Conservation (phyloP, 1,284 basidiomycete genomes). For the Cutaneotrichosporon sp. region DNA sequence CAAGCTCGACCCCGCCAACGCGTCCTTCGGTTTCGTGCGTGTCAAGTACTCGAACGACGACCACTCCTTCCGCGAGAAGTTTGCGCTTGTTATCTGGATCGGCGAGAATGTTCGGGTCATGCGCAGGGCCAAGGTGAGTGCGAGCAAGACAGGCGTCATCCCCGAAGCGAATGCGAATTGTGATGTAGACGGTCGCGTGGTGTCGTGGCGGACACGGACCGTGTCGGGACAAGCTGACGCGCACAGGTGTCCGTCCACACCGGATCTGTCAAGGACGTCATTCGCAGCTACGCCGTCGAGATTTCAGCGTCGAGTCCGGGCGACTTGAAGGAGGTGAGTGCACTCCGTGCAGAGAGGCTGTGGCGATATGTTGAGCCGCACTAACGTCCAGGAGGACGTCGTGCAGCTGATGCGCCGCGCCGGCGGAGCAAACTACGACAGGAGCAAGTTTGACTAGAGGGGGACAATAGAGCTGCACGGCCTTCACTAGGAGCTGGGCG, state of each 20-base stretch:
- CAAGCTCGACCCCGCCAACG: conserved; percentile 65
- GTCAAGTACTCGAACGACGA: conserved; percentile 69
- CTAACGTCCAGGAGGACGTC: conserved; percentile 32
- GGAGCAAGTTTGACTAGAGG: conserved; percentile 45
- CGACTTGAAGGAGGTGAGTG: conserved; percentile 67
- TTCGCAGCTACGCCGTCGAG: conserved; percentile 77
- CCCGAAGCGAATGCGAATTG: too few species aligned
- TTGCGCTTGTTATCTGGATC: conserved; percentile 85
- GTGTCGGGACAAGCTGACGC: background rate
- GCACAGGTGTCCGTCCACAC: conserved; percentile 85
- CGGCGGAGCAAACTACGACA: conserved; percentile 48
- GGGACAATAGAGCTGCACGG: background rate
- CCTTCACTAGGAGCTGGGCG: background rate
- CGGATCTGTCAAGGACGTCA: conserved; percentile 73
- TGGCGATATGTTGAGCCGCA: too few species aligned
- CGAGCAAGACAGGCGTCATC: too few species aligned
- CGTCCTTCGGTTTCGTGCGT: conserved; percentile 75
- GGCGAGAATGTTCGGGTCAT: conserved; percentile 78
- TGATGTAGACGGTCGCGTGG: background rate
- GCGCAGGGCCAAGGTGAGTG: conserved; percentile 77
- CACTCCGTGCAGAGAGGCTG: too few species aligned
- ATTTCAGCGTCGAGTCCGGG: conserved; percentile 72
- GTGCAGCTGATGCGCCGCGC: conserved; percentile 38
- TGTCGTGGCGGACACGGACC: too few species aligned
- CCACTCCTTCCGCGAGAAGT: conserved; percentile 78